These are phyloP conservation scores for Penicillium roqueforti DNA, from an alignment of 495 filamentous ascomycete species.

Conservation along the genomic window DNA sequence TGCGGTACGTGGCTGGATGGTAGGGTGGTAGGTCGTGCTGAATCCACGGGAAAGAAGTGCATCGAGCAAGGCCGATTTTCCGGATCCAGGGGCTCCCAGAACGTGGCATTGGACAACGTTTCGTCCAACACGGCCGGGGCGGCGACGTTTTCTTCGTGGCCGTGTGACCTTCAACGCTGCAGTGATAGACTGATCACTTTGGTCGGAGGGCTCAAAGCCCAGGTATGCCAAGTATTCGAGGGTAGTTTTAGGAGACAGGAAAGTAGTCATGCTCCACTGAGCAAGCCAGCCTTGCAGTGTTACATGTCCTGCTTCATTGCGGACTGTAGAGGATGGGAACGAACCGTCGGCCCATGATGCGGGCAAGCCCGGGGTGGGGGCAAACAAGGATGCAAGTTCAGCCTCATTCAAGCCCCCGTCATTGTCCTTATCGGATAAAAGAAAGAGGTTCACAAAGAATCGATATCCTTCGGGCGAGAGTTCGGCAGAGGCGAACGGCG, in stretches of 20 bases:
- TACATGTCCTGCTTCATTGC: slow-evolving; percentile 91
- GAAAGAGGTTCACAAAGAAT: slow-evolving; percentile 95
- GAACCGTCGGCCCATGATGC: slow-evolving; percentile 83
- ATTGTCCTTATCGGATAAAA: slow-evolving; percentile 94
- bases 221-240: slow-evolving; percentile 93
- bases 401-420: slow-evolving; percentile 86
- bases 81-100: slow-evolving; percentile 75
- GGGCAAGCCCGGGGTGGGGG: slow-evolving; percentile 87
- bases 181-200: slow-evolving; percentile 61
- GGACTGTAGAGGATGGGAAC: slow-evolving; percentile 90
- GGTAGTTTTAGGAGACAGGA: slow-evolving; percentile 89
- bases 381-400: slow-evolving; percentile 82
- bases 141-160: slow-evolving; percentile 74
- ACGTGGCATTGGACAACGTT: slow-evolving; percentile 97
- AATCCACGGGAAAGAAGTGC: slow-evolving; percentile 88
- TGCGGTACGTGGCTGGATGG: slow-evolving; percentile 86
- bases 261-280: slow-evolving; percentile 99
- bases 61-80: slow-evolving; percentile 85
- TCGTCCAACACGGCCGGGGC: slow-evolving; percentile 79
- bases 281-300: slow-evolving; percentile 97
- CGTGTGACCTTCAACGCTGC: slow-evolving; percentile 88
- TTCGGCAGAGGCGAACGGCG: slow-evolving; percentile 85
- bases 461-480: slow-evolving; percentile 91
- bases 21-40: slow-evolving; percentile 81
- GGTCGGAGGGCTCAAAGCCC: slow-evolving; percentile 71